phyloP scores from a whole-genome alignment of 305 asterid genomes.

The Fraxinus angustifolia region DNA sequence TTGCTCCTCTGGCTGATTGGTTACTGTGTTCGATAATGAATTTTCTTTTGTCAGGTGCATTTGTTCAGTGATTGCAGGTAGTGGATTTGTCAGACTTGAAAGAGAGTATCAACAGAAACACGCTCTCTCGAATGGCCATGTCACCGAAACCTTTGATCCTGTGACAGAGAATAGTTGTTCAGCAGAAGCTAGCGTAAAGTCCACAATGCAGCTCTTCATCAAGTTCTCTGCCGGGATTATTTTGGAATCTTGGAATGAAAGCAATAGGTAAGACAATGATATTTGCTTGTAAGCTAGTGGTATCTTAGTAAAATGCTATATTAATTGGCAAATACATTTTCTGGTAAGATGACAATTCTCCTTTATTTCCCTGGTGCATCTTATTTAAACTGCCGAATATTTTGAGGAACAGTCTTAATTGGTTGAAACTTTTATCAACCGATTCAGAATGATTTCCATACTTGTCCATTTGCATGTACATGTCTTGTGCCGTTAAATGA shows the following conservation, averaged over 20 bases:
- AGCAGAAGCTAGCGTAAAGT: slow-evolving; percentile 71
- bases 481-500: not conserved
- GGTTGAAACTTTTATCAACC: not conserved
- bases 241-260: slow-evolving; percentile 84
- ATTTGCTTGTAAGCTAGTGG: not conserved
- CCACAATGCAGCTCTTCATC: slow-evolving; percentile 84
- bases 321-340: not conserved
- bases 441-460: not conserved
- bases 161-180: slow-evolving; percentile 55
- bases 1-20: slow-evolving; percentile 1
- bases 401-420: not conserved
- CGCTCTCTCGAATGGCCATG: slow-evolving; percentile 75
- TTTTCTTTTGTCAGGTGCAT: slow-evolving; percentile 66
- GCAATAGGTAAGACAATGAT: slow-evolving; percentile 47
- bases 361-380: not conserved
- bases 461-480: not conserved
- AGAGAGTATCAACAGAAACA: slow-evolving; percentile 72
- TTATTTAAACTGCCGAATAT: not conserved
- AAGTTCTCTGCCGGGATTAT: slow-evolving; percentile 84
- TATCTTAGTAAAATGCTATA: not conserved
- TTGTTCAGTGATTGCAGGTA: slow-evolving; percentile 84
- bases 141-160: slow-evolving; percentile 52
- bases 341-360: not conserved
- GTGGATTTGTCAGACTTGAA: slow-evolving; percentile 85
- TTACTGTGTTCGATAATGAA: slow-evolving; percentile 11